Evolutionary conservation across 2,329 filamentous ascomycete species (phyloP), one percentile per base, ranked within the genome.

Genomic region (Phyllachora maydis): DNA sequence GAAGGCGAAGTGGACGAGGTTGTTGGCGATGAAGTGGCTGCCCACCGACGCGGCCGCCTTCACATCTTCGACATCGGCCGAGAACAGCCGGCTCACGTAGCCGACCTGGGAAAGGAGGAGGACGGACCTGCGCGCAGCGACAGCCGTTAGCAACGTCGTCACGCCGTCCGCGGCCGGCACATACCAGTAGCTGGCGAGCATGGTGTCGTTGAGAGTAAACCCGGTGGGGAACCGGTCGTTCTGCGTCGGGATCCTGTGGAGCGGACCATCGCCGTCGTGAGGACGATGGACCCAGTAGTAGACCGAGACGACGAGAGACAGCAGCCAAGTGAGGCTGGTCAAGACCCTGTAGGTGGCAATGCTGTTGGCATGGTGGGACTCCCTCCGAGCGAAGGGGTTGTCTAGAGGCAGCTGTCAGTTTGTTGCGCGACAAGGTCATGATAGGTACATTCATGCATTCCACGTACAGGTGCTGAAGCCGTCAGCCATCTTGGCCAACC

Each of bases 1-100:
- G 46, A 82, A 91, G 35, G 64, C 67, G 34, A 83, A 75, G 45
- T 81, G 66, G 29, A 91, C 60, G 19, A 92, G 52, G 47, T 91
- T 92, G 59, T 81, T 76, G 36, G 75, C 43, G 43, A 90, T 81
- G 48, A 85, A 91, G 54, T 91, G 78, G 35, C 66, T 63, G 30
- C 77, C 81, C 9, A 90, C 72, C 34, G 76, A 70, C 33, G 73
- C 74, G 12, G 81, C 77, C 10, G 67, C 60, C 29, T 65, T 63
- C 32, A 79, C 64, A 25, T 64, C 56, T 14, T 64, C 62, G 21
- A 56, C 41, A 34, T 73, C 65, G 33, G 56, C 54, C 22, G 67
- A 71, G 56, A 81, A 90, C 33, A 92, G 65, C 37, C 79, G 68
- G 37, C 59, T 65, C 29, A 82, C 56, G 46, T 90, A 91, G 35